Evolutionary conservation across 495 filamentous ascomycete genomes (phyloP).

Genomic region (Neurospora tetraspora): DNA sequence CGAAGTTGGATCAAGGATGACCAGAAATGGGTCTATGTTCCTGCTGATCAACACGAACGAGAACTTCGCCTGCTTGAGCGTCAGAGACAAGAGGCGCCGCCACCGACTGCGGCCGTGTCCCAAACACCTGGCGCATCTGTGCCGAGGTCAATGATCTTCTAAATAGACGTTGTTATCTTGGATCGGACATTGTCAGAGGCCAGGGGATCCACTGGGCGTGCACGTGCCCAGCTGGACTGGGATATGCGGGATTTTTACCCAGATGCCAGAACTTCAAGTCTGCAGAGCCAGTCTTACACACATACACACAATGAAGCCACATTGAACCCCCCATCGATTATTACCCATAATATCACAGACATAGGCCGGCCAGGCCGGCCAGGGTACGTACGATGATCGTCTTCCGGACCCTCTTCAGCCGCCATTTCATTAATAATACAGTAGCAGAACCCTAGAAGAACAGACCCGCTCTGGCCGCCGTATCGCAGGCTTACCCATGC

Average conservation of each 20-base stretch:
- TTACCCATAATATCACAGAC: no score
- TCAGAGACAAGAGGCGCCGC: slow-evolving; percentile 6
- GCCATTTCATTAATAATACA: background rate
- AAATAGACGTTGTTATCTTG: background rate
- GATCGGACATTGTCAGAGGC: no score
- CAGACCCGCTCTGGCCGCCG: background rate
- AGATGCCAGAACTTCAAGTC: no score
- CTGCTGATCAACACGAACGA: slow-evolving; percentile 32
- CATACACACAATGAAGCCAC: no score
- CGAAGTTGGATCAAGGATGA: slow-evolving; percentile 31
- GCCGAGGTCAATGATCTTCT: background rate
- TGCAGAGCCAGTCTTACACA: no score
- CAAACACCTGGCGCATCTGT: background rate
- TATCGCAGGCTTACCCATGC: background rate
- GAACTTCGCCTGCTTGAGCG: slow-evolving; percentile 14
- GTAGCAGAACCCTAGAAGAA: background rate
- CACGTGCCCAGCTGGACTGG: no score
- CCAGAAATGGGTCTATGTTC: slow-evolving; percentile 33
- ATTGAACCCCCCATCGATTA: no score
- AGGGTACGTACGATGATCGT: background rate
- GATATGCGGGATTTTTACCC: no score
- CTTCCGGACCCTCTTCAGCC: background rate
- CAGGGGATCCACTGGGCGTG: no score
- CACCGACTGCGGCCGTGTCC: background rate
- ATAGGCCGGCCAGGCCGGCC: no score